Base-by-base conservation (phyloP, 352 stramenopile species). In the Phytophthora hibernalis region DNA sequence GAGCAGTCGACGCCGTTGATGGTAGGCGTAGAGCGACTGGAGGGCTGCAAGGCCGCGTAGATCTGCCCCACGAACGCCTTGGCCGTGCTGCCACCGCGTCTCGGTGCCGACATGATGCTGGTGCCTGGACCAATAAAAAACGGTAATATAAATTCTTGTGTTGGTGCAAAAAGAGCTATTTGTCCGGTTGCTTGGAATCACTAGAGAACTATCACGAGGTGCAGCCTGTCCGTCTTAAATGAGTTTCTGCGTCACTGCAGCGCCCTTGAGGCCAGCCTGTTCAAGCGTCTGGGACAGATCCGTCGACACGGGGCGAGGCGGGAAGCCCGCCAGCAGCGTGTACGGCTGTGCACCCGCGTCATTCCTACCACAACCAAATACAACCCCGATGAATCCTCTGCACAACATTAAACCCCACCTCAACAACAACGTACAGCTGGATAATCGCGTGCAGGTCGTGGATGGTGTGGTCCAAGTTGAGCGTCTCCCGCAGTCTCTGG, bases 171-270 rank as follows among this genome's bases (percentile, higher is more conserved):
- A 63, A 48, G 37, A 59, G n/a, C 20, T 57, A 30, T 21, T 57
- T 5, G 24, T 38, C 55, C 28, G 16, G 22, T 15, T 45, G 15
- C 20, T 47, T 11, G 16, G 28, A 20, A 21, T 47, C 26, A 47
- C 18, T 47, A 24, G 40, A 15, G 6, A 45, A 16, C 20, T 47
- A 53, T 30, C 48, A 40, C 37, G 24, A 56, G 24, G 3, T 33
- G 21, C 40, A 43, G 37, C 48, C 37, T 44, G 16, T 11, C 45
- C 38, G 9, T 47, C 33, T 50, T 90, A 95, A 44, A 88, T 89
- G 65, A 97, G 83, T 74, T 98, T 98, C 71, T 98, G 83, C 15
- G 91, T 97, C 53, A 99, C 78, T 49, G 93, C 85, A 9, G 93
- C 90, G 24, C 91, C 92, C 70, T 97, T 97, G 31, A 99, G 83